Evolutionary conservation across 2,329 filamentous ascomycete species (phyloP).

Genomic region (Paecilomyces dactylethromorphus): DNA sequence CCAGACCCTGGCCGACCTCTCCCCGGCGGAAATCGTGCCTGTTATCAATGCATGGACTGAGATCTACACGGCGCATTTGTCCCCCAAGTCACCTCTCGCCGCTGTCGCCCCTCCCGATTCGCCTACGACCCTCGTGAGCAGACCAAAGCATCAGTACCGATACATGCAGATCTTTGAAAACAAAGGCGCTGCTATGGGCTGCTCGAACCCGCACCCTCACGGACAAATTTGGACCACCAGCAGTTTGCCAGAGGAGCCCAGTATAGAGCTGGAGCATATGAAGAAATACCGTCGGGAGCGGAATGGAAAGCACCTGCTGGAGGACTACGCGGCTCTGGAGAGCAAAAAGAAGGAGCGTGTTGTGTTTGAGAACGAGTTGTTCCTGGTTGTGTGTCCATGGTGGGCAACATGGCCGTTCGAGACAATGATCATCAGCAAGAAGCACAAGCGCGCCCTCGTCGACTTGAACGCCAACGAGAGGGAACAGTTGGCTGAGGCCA

Average conservation of each 20-base stretch:
- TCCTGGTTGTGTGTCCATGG: conserved; percentile 89
- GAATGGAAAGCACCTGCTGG: conserved; percentile 67
- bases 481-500: conserved; percentile 68
- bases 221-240: conserved; percentile 96
- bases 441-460: conserved; percentile 76
- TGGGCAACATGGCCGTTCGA: conserved; percentile 98
- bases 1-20: conserved; percentile 85
- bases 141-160: conserved; percentile 69
- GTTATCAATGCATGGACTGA: conserved; percentile 87
- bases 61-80: conserved; percentile 77
- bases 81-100: conserved; percentile 60
- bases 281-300: conserved; percentile 70
- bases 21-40: conserved; percentile 66
- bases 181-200: conserved; percentile 96
- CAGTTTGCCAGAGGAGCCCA: conserved; percentile 80
- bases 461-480: conserved; percentile 71
- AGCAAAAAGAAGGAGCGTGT: conserved; percentile 74
- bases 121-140: conserved; percentile 37
- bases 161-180: conserved; percentile 99
- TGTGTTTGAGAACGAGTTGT: conserved; percentile 79
- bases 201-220: conserved; percentile 96
- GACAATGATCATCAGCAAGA: conserved; percentile 78
- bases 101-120: conserved; percentile 39
- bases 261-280: conserved; percentile 70
- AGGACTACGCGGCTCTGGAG: conserved; percentile 82